Evolutionary conservation across 2,329 filamentous ascomycete genomes (phyloP), one percentile per base, ranked within the genome.

Genomic region (Tolypocladium ovalisporum): DNA sequence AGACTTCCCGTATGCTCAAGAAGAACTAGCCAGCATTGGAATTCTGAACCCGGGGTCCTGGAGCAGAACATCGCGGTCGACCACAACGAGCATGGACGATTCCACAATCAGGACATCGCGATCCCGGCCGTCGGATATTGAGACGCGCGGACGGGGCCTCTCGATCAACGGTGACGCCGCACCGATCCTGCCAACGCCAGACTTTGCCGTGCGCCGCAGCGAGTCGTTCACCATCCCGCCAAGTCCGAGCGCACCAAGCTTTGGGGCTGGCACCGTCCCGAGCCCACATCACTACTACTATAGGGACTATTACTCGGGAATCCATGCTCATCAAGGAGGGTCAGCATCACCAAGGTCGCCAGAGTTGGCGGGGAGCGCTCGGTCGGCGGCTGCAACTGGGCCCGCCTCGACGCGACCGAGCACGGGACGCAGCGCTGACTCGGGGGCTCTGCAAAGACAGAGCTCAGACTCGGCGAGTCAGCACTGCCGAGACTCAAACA

Each of bases 1-100:
- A 19, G 92, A 96, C 66, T 94, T 88, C 69, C 84, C 82, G 29
- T 86, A 87, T 64, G 83, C 88, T 55, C 87, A 95, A 63, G 85
- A 87, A 34, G 82, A 87, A 61, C 78, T 92, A 24, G 79, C 83
- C 62, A 82, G 81, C 53, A 80, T 97, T 52, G 84, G 84, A 22
- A 88, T 96, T 57, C 82, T 92, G 71, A 96, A 95, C 67, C 88
- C 89, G 22, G 84, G 70, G 68, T 88, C 72, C 70, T 84, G 64
- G 76, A 86, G 68, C 70, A 82, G 68, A 69, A 80, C 72, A 65
- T 86, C 75, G 27, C 82, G 77, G 64, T 86, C 73, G 72, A 87
- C 74, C 42, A 84, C 84, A 2, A 70, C 72, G 74, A 81, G 79
- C 71, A 77, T 68, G 66, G 82, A 74, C 64, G 82, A 72, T 70